Evolutionary conservation across 106 monocot genomes (phyloP), one percentile per base, ranked within the genome.

Genomic region (Amphibolis antarctica): DNA sequence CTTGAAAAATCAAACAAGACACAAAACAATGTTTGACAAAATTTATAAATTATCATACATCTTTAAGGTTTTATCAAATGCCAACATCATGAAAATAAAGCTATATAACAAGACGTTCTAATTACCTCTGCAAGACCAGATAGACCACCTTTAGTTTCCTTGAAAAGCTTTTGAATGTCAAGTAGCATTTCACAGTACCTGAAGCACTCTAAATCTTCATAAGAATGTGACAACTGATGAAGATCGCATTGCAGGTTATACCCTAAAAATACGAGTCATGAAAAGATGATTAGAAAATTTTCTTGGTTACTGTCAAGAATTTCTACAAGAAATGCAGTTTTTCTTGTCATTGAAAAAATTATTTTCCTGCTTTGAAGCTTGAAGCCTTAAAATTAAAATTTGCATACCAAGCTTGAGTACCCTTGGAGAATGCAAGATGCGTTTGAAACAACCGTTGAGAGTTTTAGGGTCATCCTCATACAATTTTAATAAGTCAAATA

Each of bases 161-260:
- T 98, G 76, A 90, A 98, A 47, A 98, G 62, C 58, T 90, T 98
- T 52, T 90, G 83, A 78, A 98, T 72, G 46, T 90, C 96, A 72
- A 98, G 90, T 22, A 98, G 69, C 96, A 85, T 98, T 64, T 90
- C 82, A 53, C 81, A 98, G 52, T 82, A 78, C 42, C 68, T 74
- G 61, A 98, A 98, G 68, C 96, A 90, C 75, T 87, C 84, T 27
- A 98, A 63, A 23, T 87, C 82, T 54, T 82, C 90, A 70, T 98
- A 98, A 45, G 96, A 98, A 56, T 77, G 75, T 44, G 86, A 87
- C 26, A 98, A 57, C 61, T 90, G 86, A 64, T 71, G 79, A 24
- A 98, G 79, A 71, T 98, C 96, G 55, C 90, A 98, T 69, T 98
- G 90, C 71, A 98, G 72, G 67, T 90, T 90, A 78, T 98, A 98